Evolutionary conservation across 768 basidiomycete genomes (phyloP).

Genomic region (Hygrophorus russula): DNA sequence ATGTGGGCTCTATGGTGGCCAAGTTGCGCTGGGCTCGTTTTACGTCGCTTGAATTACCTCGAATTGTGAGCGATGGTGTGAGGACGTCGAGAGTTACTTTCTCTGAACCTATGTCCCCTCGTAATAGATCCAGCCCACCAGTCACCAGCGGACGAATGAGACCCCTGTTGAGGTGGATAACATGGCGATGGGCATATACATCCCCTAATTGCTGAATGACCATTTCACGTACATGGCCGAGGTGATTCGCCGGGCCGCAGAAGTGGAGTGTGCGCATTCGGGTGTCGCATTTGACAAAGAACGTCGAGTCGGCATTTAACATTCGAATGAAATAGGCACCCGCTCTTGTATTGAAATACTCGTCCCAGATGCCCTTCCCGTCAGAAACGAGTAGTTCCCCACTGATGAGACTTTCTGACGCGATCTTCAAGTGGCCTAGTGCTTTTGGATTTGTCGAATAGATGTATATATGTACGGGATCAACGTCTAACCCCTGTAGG

Average conservation of each 20-base stretch:
- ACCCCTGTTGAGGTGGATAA: constrained; percentile 22
- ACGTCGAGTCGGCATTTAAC: constrained; percentile 20
- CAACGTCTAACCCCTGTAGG: constrained; percentile 11
- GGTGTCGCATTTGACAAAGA: constrained; percentile 29
- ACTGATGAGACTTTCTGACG: constrained; percentile 25
- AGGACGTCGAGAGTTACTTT: constrained; percentile 33
- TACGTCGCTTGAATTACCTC: constrained; percentile 23
- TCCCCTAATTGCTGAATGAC: constrained; percentile 28
- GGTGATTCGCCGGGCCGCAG: constrained; percentile 24
- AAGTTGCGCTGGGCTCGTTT: constrained; percentile 17
- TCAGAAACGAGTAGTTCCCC: constrained; percentile 27
- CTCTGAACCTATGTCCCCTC: constrained; percentile 26
- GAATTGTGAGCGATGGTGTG: constrained; percentile 27
- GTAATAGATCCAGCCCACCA: constrained; percentile 22
- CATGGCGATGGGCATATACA: constrained; percentile 23
- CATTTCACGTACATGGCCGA: constrained; percentile 18
- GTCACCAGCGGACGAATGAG: constrained; percentile 21
- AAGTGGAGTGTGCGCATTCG: constrained; percentile 26
- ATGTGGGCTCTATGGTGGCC: constrained; percentile 9
- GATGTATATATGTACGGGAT: constrained; percentile 26
- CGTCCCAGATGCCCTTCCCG: constrained; percentile 30
- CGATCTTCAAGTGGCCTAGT: constrained; percentile 25
- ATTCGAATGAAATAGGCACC: constrained; percentile 26
- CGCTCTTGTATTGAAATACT: constrained; percentile 32
- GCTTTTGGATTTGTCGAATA: constrained; percentile 21